These are phyloP conservation scores for Viola odorata DNA, from an alignment of 345 rosid genomes.

Conservation along the genomic window DNA sequence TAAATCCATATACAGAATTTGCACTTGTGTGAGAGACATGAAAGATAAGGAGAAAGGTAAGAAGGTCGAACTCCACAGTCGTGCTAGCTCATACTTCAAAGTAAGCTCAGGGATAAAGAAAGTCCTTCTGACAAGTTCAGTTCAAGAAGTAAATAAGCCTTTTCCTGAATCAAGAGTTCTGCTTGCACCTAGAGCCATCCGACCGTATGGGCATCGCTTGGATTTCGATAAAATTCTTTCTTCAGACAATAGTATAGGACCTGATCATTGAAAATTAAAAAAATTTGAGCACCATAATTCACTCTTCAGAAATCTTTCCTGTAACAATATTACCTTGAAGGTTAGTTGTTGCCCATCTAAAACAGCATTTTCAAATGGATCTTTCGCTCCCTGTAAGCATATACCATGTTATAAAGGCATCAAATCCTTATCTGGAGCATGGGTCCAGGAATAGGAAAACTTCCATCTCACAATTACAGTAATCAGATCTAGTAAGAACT, in stretches of 20 bases:
- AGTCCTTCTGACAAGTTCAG: too few relatives aligned
- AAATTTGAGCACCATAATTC: not conserved
- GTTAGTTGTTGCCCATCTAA: slow-evolving; percentile 95
- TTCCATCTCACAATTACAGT: not conserved
- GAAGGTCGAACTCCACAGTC: too few relatives aligned
- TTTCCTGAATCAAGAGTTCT: not conserved
- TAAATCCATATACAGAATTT: slow-evolving; percentile 96
- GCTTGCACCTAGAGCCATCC: too few relatives aligned
- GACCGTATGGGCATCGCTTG: too few relatives aligned
- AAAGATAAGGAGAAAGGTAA: too few relatives aligned
- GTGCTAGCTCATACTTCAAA: too few relatives aligned
- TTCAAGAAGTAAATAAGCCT: not conserved
- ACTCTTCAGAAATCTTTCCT: not conserved
- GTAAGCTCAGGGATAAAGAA: too few relatives aligned
- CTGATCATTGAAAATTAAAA: not conserved
- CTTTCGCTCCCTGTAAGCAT: slow-evolving; percentile 74
- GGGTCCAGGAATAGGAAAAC: slow-evolving; percentile 1
- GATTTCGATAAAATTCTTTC: too few relatives aligned
- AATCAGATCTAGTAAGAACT: not conserved
- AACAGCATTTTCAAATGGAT: slow-evolving; percentile 95
- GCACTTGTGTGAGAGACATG: slow-evolving; percentile 50
- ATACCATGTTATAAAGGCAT: not conserved
- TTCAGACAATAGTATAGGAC: not conserved
- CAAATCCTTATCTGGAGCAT: not conserved
- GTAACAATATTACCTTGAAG: slow-evolving; percentile 51